phyloP scores from a whole-genome alignment of 2,329 filamentous ascomycete genomes.

The Sporothrix euskadiensis region DNA sequence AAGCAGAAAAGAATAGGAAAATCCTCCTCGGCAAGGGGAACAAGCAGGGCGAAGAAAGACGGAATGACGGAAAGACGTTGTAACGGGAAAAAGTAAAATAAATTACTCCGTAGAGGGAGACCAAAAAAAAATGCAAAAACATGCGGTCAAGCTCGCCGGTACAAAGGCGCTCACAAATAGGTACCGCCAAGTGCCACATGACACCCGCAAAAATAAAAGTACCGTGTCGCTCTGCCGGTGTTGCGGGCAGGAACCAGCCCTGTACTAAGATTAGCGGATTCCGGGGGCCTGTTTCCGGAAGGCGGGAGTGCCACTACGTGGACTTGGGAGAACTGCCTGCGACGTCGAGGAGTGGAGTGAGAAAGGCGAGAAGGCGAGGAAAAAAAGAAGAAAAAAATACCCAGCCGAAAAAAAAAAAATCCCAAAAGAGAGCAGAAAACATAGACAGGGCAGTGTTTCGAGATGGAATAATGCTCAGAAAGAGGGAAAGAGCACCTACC shows the following conservation, averaged over 20 bases:
- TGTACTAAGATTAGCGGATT: slow-evolving; percentile 30
- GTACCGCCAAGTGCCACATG: neutral
- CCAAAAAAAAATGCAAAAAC: neutral
- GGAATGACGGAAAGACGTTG: neutral
- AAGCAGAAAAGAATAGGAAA: slow-evolving; percentile 15
- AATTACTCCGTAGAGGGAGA: slow-evolving; percentile 1
- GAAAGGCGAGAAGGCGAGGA: neutral
- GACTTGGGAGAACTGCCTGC: neutral
- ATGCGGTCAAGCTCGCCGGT: slow-evolving; percentile 20
- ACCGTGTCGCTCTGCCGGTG: slow-evolving; percentile 22
- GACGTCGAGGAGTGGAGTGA: neutral
- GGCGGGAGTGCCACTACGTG: slow-evolving; percentile 4
- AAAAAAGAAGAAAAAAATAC: neutral
- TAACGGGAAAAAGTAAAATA: neutral
- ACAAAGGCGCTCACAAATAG: neutral
- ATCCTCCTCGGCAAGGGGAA: slow-evolving; percentile 18
- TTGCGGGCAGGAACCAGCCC: slow-evolving; percentile 28
- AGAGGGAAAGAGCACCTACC: neutral
- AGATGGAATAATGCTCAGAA: neutral
- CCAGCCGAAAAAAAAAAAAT: neutral
- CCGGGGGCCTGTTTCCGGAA: slow-evolving; percentile 27
- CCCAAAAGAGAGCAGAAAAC: neutral
- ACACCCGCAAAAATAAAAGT: neutral
- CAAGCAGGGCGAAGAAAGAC: neutral
- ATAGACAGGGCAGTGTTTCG: slow-evolving; percentile 2